Evolutionary conservation across 2,329 filamentous ascomycete genomes (phyloP), one percentile per base, ranked within the genome.

Genomic region (Lecanicillium sp.): DNA sequence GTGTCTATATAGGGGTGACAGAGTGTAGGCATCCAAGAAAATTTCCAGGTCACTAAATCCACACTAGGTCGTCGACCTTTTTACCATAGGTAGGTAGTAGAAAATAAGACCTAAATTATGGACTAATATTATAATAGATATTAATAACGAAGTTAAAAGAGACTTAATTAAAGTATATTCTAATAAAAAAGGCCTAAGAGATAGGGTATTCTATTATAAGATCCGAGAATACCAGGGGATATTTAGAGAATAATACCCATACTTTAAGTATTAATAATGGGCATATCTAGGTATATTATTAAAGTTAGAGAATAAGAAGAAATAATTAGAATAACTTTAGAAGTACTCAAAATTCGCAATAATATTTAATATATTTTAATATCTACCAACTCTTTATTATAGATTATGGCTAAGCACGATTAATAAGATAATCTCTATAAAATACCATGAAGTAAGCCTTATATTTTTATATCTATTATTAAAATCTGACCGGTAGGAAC

Each of bases 321-420:
- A 55, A 30, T 54, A 53, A 42, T 44, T 62, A 21, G 53, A 58
- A 40, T 48, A 60, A 50, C 35, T 37, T 20, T 37, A 12, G 19
- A 21, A 37, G n/a, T 7, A 37, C 19, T 12, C 10, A 2, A 21
- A 56, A 33, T 58, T 64, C 35, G 53, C 54, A 33, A 41, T 52
- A 42, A 58, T 57, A 26, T 68, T 68, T 54, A 52, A 69, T 48
- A 48, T 42, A 17, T 53, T 67, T 20, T 54, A 62, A 8, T 44
- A 53, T 42, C 61, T 68, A 20, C 60, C 59, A 23, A 57, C 57
- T 39, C 57, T 65, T 33, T 63, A 58, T 56, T 53, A 52, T 43
- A 57, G 57, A 43, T 62, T 67, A 49, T 54, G 57, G 42, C 52
- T 65, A 7, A 60, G 61, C 41, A 56, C 35, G 5, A 29, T 52